Evolutionary conservation across 2,329 filamentous ascomycete genomes (phyloP).

Genomic region (Diaporthe australafricana): DNA sequence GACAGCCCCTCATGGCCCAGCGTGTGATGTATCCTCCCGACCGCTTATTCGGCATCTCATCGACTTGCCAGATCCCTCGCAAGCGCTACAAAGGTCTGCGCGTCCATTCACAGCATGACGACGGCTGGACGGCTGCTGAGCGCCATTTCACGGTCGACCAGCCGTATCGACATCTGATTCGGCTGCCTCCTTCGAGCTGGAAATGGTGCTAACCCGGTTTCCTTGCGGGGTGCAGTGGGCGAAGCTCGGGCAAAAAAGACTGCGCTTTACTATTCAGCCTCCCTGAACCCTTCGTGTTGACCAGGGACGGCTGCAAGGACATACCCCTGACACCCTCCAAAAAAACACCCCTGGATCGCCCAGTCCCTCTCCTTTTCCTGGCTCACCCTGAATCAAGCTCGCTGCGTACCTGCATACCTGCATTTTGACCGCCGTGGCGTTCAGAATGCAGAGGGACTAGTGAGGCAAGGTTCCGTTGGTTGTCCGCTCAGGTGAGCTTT

Average conservation of each 20-base stretch:
- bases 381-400: constrained; percentile 19
- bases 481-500: neutral
- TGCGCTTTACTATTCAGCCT: constrained; percentile 3
- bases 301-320: constrained; percentile 16
- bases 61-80: constrained; percentile 5
- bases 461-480: constrained; percentile 1
- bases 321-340: constrained; percentile 20
- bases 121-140: constrained; percentile 18
- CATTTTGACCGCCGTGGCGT: constrained; percentile 17
- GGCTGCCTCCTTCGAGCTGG: constrained; percentile 24
- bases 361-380: constrained; percentile 21
- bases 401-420: constrained; percentile 20
- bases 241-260: constrained; percentile 8
- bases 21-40: constrained; percentile 4
- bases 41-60: constrained; percentile 31
- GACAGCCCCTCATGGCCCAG: neutral
- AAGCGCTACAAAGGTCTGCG: constrained; percentile 13
- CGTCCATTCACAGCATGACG: constrained; percentile 26
- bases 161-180: constrained; percentile 19
- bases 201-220: neutral
- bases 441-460: neutral
- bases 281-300: constrained; percentile 17
- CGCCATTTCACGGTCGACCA: constrained; percentile 4
- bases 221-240: constrained; percentile 17
- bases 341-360: constrained; percentile 6